Evolutionary conservation across 805 yeast species (phyloP).

Genomic region (Yueomyces sp.): DNA sequence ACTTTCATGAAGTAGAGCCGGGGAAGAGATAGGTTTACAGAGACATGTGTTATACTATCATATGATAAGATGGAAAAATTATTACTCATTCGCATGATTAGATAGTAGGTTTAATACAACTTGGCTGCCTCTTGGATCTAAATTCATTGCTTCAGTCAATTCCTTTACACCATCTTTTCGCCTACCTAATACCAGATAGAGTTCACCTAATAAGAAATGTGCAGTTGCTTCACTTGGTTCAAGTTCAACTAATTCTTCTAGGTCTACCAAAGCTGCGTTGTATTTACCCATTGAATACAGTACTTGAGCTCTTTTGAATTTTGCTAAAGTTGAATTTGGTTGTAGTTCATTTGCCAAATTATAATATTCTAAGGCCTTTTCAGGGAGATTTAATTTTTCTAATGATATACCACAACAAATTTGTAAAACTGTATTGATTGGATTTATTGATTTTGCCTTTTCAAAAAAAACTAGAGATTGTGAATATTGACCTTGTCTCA

Average conservation of each 20-base stretch:
- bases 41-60: no score
- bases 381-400: slow-evolving; percentile 57
- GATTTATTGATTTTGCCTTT: slow-evolving; percentile 79
- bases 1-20: no score
- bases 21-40: no score
- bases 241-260: slow-evolving; percentile 54
- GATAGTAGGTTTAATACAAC: slow-evolving; percentile 66
- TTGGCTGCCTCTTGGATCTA: slow-evolving; percentile 88
- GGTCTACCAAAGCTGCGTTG: slow-evolving; percentile 57
- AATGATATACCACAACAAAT: slow-evolving; percentile 92
- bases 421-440: slow-evolving; percentile 74
- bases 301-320: slow-evolving; percentile 79
- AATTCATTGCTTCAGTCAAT: slow-evolving; percentile 75
- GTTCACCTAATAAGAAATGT: slow-evolving; percentile 77
- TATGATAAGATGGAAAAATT: no score
- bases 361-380: slow-evolving; percentile 68
- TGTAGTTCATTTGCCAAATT: slow-evolving; percentile 73
- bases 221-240: slow-evolving; percentile 95
- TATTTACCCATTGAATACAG: slow-evolving; percentile 59
- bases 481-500: slow-evolving; percentile 71
- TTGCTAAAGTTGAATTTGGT: slow-evolving; percentile 73
- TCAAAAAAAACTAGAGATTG: slow-evolving; percentile 80
- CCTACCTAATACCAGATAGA: slow-evolving; percentile 64
- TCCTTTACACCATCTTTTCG: slow-evolving; percentile 70
- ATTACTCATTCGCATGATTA: no score